phyloP scores from a whole-genome alignment of 768 basidiomycete species.

The Pleurotus sapidus region DNA sequence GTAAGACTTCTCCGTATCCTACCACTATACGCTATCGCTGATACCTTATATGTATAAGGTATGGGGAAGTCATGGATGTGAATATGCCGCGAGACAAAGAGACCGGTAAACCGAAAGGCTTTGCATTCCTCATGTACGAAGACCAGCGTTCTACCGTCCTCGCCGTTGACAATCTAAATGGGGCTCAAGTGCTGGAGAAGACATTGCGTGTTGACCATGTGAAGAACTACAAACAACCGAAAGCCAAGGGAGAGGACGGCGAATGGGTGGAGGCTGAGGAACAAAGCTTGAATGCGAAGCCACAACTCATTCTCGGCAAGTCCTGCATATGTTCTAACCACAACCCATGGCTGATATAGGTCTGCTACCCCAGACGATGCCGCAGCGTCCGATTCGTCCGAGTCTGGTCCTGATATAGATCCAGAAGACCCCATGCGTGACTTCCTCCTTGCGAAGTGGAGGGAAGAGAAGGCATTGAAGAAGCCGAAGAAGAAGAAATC shows the following conservation, averaged over 20 bases:
- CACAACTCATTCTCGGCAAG: slow-evolving; percentile 63
- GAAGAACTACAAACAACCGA: slow-evolving; percentile 88
- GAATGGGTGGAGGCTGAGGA: slow-evolving; percentile 85
- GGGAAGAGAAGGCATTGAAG: slow-evolving; percentile 67
- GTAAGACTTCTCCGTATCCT: slow-evolving; percentile 41
- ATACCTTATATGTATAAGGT: slow-evolving; percentile 45
- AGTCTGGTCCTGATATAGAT: slow-evolving; percentile 70
- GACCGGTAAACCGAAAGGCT: slow-evolving; percentile 88
- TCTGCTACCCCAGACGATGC: slow-evolving; percentile 37
- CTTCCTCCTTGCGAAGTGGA: slow-evolving; percentile 75
- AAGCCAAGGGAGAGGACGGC: slow-evolving; percentile 72
- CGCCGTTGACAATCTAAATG: slow-evolving; percentile 98
- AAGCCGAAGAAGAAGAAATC: slow-evolving; percentile 59
- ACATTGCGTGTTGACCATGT: slow-evolving; percentile 92
- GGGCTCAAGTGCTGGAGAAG: slow-evolving; percentile 81
- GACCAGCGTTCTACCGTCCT: slow-evolving; percentile 95
- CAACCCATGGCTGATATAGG: neutral
- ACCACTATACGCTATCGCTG: slow-evolving; percentile 7
- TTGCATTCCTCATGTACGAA: slow-evolving; percentile 98
- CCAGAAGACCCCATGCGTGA: slow-evolving; percentile 98
- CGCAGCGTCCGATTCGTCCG: slow-evolving; percentile 64
- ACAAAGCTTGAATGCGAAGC: slow-evolving; percentile 85
- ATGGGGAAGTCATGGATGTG: slow-evolving; percentile 94
- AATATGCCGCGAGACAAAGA: slow-evolving; percentile 94
- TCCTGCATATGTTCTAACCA: slow-evolving; percentile 6